A percentile compares a stretch with the other conserved stretches of the same genome.
Conservation (phyloP, 192 early-diverging fungal genomes). For the Pecoramyces ruminantium region DNA sequence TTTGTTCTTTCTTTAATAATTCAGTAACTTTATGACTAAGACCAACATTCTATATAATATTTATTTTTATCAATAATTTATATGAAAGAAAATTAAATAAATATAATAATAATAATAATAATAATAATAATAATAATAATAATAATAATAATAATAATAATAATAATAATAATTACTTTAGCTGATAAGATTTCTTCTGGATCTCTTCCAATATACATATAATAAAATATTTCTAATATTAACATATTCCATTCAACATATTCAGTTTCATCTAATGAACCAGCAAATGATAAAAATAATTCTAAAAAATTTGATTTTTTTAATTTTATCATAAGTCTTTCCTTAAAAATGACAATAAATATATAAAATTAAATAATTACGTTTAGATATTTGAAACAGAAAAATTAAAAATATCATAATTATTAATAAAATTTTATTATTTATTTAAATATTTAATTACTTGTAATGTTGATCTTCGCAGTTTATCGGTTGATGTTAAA, state of each 20-base stretch:
- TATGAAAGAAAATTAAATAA: too few species aligned
- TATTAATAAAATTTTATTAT: too few species aligned
- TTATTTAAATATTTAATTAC: too few species aligned
- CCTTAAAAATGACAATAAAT: constrained; percentile 9
- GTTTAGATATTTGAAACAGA: not conserved
- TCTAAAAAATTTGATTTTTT: constrained; percentile 42
- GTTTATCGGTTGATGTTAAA: constrained; percentile 26
- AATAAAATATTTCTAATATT: constrained; percentile 40
- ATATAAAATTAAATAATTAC: not conserved
- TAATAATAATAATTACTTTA: not conserved
- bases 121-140: too few species aligned
- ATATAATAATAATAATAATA: too few species aligned
- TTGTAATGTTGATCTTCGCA: constrained; percentile 45
- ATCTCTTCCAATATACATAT: constrained; percentile 33
- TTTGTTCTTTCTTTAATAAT: not conserved
- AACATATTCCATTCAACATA: constrained; percentile 42
- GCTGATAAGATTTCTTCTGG: constrained; percentile 18
- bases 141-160: too few species aligned
- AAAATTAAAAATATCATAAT: too few species aligned
- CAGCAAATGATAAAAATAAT: constrained; percentile 53
- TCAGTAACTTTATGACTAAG: constrained; percentile 1
- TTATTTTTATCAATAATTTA: too few species aligned
- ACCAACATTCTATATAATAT: constrained; percentile 5
- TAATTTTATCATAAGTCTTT: constrained; percentile 30
- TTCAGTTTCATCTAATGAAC: constrained; percentile 35